Evolutionary conservation across 176 grass and related monocot genomes (phyloP).

Genomic region (Aegilops tauschii): DNA sequence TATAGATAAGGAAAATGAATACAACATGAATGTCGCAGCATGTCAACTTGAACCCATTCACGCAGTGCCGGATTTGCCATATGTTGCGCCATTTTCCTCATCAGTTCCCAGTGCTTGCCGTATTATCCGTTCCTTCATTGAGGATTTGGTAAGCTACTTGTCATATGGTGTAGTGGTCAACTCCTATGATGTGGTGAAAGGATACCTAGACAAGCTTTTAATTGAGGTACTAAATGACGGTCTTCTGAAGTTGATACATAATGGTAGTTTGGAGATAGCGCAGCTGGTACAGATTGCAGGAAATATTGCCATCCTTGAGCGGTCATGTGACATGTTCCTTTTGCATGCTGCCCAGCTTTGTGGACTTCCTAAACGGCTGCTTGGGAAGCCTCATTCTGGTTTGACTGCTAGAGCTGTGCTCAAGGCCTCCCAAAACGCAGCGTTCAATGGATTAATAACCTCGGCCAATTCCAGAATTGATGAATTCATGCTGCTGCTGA

Average conservation of each 20-base stretch:
- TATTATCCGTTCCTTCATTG: conserved; percentile 72
- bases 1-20: conserved; percentile 6
- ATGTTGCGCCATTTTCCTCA: conserved; percentile 70
- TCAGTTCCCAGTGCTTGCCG: conserved; percentile 71
- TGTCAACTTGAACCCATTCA: conserved; percentile 44
- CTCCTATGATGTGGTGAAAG: conserved; percentile 41
- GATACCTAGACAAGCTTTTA: conserved; percentile 67
- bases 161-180: conserved; percentile 54
- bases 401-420: conserved; percentile 16
- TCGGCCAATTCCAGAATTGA: background rate
- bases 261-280: conserved; percentile 43
- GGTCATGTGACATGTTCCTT: conserved; percentile 83
- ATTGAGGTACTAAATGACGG: conserved; percentile 79
- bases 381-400: conserved; percentile 68
- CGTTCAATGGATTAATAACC: conserved; percentile 1
- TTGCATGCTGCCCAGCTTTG: conserved; percentile 68
- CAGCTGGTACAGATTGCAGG: conserved; percentile 81
- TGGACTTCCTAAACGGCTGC: conserved; percentile 53
- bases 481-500: conserved; percentile 13
- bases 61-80: conserved; percentile 63
- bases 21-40: background rate
- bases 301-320: conserved; percentile 73
- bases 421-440: conserved; percentile 6
- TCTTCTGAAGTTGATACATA: conserved; percentile 71
- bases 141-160: conserved; percentile 77